Base-by-base conservation (phyloP, 164 flowering plant species). In the Annona cherimola region DNA sequence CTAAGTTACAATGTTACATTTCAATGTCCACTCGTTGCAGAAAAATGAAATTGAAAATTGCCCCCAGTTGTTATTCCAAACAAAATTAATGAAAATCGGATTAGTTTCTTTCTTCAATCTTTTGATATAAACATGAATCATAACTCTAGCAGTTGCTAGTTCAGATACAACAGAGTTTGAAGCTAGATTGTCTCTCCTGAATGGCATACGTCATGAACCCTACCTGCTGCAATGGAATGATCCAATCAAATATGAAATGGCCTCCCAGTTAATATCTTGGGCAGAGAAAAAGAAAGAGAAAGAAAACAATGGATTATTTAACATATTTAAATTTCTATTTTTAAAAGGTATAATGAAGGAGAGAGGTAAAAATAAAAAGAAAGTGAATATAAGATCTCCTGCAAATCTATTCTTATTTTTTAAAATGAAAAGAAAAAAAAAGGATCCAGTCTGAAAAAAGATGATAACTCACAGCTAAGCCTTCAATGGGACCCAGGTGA, bases 401-500 rank as follows among this genome's bases (percentile, higher is more conserved):
- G 39, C 40, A 18, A 65, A 2, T 42, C 67, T 20, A 65, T 42
- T 65, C 7, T 16, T 7, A 65, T 40, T 9, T 26, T 40, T 14
- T 6, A 61, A n/a, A 43, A 16, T 45, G 1, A 45, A 19, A 19
- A 66, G 46, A 44, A 40, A 46, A 46, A 46, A 46, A 26, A 26
- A 26, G 3, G 43, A 35, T 12, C 42, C 18, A 3, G 57, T 54
- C 41, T 20, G 44, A 66, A 45, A 18, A 26, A 45, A 45, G 70
- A 69, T 19, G 60, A 74, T 39, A 72, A 88, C 98, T 90, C 81
- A 95, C 99, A 76, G 98, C 88, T 42, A 95, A 70, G 45, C 96
- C 99, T 83, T 93, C 98, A 81, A 95, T 93, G 44, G 99, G 86
- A 76, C 98, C 98, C 75, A 93, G 87, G 78, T 95, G 99, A 50